A percentile compares a stretch with the other conserved stretches of the same genome.
phyloP scores from a whole-genome alignment of 2,329 filamentous ascomycete species.

The Hypoxylon sp. region DNA sequence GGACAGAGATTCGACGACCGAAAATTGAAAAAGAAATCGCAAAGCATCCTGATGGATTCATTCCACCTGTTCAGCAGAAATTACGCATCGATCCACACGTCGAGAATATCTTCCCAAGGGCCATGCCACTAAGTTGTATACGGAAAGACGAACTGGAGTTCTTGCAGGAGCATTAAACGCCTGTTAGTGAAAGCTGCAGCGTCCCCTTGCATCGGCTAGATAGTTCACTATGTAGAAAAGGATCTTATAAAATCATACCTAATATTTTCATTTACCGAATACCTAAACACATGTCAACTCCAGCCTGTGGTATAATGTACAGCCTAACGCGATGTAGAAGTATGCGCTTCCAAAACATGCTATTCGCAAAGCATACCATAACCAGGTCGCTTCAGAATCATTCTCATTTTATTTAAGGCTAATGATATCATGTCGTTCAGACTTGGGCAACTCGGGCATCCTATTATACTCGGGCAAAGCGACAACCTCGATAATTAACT shows the following conservation, averaged over 20 bases:
- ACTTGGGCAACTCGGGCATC: neutral
- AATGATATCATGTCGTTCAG: neutral
- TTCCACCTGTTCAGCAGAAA: no score
- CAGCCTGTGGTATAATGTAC: constrained; percentile 27
- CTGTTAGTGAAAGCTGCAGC: neutral
- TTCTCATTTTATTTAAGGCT: neutral
- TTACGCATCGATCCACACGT: no score
- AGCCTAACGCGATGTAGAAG: neutral
- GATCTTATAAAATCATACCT: neutral
- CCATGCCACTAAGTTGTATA: neutral
- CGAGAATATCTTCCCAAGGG: neutral
- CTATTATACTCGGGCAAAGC: neutral
- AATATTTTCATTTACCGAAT: neutral
- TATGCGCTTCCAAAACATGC: neutral
- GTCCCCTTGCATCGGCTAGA: neutral
- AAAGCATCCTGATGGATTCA: neutral
- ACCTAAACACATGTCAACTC: constrained; percentile 8
- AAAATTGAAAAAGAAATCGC: neutral
- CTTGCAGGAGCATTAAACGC: neutral
- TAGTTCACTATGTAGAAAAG: neutral
- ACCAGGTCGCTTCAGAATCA: neutral
- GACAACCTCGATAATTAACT: neutral
- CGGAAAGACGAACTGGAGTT: neutral
- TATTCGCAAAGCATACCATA: neutral
- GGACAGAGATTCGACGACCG: neutral